A percentile compares a stretch with the other conserved stretches of the same genome.
These are phyloP conservation scores for Penicillium steckii DNA, from an alignment of 495 filamentous ascomycete genomes.

Conservation along the genomic window DNA sequence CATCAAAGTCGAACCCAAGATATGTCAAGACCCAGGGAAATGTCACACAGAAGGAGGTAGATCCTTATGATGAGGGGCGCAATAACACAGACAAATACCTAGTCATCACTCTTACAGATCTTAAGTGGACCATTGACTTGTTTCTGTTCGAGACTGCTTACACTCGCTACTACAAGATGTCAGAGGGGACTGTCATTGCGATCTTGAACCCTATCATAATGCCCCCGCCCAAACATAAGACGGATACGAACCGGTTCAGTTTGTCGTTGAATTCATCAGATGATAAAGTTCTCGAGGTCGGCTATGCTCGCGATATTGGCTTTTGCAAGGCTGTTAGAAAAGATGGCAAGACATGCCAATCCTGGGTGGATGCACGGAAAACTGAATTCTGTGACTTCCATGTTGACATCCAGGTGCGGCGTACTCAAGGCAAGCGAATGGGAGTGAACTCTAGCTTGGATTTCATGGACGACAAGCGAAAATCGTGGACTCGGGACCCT, in stretches of 20 bases:
- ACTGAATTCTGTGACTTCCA: conserved; percentile 95
- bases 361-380: conserved; percentile 84
- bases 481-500: too few relatives aligned
- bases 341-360: conserved; percentile 75
- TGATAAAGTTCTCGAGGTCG: conserved; percentile 88
- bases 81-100: conserved; percentile 78
- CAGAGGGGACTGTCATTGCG: conserved; percentile 81
- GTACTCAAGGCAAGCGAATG: conserved; percentile 67
- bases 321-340: conserved; percentile 84
- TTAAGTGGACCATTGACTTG: conserved; percentile 87
- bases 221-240: conserved; percentile 70
- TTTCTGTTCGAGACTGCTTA: conserved; percentile 92
- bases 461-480: conserved; percentile 12
- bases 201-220: conserved; percentile 92
- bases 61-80: conserved; percentile 53
- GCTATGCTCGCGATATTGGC: conserved; percentile 78
- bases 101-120: conserved; percentile 81
- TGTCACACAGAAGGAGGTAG: conserved; percentile 36
- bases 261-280: conserved; percentile 78
- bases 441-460: conserved; percentile 68
- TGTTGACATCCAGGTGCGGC: conserved; percentile 72
- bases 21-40: conserved; percentile 58
- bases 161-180: conserved; percentile 85
- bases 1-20: conserved; percentile 78
- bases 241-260: conserved; percentile 78